Evolutionary conservation across 1,139 yeast species (phyloP).

Genomic region (Zygosaccharomyces pseudobailii): DNA sequence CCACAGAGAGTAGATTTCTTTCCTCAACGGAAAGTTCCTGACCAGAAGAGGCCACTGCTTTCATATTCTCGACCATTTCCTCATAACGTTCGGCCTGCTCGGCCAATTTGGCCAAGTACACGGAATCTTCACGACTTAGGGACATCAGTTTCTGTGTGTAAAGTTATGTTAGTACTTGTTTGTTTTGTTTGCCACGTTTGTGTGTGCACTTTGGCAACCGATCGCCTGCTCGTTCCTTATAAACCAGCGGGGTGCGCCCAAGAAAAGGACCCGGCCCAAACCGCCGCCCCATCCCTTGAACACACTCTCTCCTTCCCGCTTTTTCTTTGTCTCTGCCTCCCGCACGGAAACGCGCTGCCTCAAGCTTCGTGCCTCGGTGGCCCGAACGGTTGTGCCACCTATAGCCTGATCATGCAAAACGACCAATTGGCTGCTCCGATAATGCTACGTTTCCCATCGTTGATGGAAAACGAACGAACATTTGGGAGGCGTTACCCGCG

Average conservation of each 20-base stretch:
- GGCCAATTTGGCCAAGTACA: constrained; percentile 96
- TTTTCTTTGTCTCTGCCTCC: constrained; percentile 3
- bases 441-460: neutral
- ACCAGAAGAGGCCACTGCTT: constrained; percentile 93
- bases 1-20: constrained; percentile 93
- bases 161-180: neutral
- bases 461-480: neutral
- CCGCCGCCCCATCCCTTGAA: neutral
- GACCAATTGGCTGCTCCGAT: neutral
- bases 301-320: neutral
- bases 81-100: constrained; percentile 99
- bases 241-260: neutral
- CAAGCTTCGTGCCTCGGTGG: neutral
- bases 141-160: constrained; percentile 16
- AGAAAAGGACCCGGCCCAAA: neutral
- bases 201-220: neutral
- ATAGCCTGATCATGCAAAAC: neutral
- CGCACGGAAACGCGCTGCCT: constrained; percentile 1
- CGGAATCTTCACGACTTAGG: constrained; percentile 90
- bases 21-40: constrained; percentile 96
- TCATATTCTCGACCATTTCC: constrained; percentile 99
- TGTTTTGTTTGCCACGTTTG: neutral
- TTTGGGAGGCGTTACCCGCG: neutral
- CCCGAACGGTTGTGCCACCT: neutral
- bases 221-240: neutral